Base-by-base conservation (phyloP, 2,329 filamentous ascomycete species). In the Elsinoe ampelina region DNA sequence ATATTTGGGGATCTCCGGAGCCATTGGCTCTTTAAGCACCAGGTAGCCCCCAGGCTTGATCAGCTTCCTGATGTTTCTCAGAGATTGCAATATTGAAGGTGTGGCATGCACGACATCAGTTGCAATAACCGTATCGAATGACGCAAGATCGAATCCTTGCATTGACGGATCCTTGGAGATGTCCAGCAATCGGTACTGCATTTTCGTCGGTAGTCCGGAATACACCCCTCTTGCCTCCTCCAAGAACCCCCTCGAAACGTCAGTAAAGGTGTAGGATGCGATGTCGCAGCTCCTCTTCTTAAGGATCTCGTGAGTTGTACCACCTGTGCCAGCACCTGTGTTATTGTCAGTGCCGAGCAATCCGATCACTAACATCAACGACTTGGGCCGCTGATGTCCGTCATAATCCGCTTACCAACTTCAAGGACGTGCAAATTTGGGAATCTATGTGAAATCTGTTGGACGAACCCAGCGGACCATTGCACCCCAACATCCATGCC, bases 181-280 rank as follows among this genome's bases (percentile, higher is more conserved):
- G 15, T 58, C 54, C 12, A 56, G 54, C 2, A 38, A 34, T 22
- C 50, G 54, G 43, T 17, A 58, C 17, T n/a, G 47, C 63, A 75
- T 68, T 20, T 63, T 64, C 1, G 65, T 57, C 1, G 5, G 17
- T 15, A 26, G 26, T 26, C 26, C 22, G 22, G 45, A 50, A 58
- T 60, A 17, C 42, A 11, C 54, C 43, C 26, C 19, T 17, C 63
- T 58, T 0, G 70, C 72, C 1, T 64, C 60, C 13, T 71, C 68
- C 51, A 78, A 76, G 64, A 74, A 74, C 5, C 66, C 69, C 2
- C 66, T 58, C 0, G 71, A 71, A 12, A 76, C 69, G 58, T 78
- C 75, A 0, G 77, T 77, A 62, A 67, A 79, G 0, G 72, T 75
- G 61, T 78, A 79, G 26, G 45, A 30, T 1, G 63, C 67, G 56